Evolutionary conservation across 1,139 yeast species (phyloP).

Genomic region (Magnusiomyces suaveolens): DNA sequence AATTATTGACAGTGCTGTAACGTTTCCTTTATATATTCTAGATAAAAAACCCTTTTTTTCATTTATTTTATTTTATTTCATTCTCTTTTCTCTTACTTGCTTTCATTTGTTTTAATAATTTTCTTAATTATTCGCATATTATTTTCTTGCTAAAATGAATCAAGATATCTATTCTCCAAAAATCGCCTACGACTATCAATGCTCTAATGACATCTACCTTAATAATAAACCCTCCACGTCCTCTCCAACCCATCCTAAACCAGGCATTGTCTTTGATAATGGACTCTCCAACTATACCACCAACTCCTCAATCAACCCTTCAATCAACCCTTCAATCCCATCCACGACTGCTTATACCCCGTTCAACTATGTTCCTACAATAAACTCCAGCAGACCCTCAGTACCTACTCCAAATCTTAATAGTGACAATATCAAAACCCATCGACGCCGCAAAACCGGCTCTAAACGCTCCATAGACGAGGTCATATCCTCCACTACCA

Average conservation of each 20-base stretch:
- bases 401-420: slow-evolving; percentile 13
- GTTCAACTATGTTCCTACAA: slow-evolving; percentile 20
- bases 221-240: not conserved
- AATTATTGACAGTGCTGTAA: no score
- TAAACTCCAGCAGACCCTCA: slow-evolving; percentile 21
- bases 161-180: not conserved
- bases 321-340: no score
- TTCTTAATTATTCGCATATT: not conserved
- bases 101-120: no score
- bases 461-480: slow-evolving; percentile 28
- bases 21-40: not conserved
- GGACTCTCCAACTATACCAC: not conserved
- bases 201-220: not conserved
- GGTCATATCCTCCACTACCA: slow-evolving; percentile 23
- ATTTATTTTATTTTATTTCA: no score
- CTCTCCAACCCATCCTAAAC: not conserved
- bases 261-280: not conserved
- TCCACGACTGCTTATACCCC: slow-evolving; percentile 11
- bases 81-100: no score
- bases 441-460: slow-evolving; percentile 23
- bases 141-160: no score
- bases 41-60: not conserved
- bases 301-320: not conserved
- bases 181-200: not conserved
- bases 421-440: slow-evolving; percentile 1